Evolutionary conservation across 129 eudicot species (phyloP).

Genomic region (Pittosporum tobira): DNA sequence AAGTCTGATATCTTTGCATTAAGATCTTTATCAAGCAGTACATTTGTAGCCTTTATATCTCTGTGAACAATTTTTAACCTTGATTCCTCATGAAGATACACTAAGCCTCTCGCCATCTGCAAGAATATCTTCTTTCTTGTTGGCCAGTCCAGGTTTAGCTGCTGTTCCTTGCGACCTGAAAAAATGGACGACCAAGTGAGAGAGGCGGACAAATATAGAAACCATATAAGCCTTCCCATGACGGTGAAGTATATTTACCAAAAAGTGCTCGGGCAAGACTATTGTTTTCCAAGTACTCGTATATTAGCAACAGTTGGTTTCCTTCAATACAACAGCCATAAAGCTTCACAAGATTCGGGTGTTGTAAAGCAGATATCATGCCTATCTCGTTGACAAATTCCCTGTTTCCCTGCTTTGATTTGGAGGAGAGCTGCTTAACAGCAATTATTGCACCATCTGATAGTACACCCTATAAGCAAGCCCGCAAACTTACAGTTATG

Average conservation of each 20-base stretch:
- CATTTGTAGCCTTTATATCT: slow-evolving; percentile 28
- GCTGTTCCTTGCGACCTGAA: slow-evolving; percentile 23
- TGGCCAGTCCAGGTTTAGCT: slow-evolving; percentile 29
- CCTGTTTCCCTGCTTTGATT: slow-evolving; percentile 34
- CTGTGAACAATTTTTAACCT: slow-evolving; percentile 35
- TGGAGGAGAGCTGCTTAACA: slow-evolving; percentile 42
- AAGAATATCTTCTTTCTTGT: slow-evolving; percentile 28
- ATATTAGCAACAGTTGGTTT: slow-evolving; percentile 27
- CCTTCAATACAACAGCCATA: slow-evolving; percentile 42
- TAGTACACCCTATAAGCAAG: slow-evolving; percentile 23
- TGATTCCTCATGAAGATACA: slow-evolving; percentile 41
- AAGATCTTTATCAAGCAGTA: slow-evolving; percentile 29
- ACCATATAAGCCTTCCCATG: background rate
- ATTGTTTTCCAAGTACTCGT: slow-evolving; percentile 40
- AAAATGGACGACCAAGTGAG: background rate
- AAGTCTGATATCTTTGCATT: slow-evolving; percentile 36
- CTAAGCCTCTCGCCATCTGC: slow-evolving; percentile 43
- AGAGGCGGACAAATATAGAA: background rate
- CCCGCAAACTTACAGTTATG: background rate
- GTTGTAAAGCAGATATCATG: slow-evolving; percentile 34
- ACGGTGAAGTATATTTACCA: slow-evolving; percentile 17
- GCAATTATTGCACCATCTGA: slow-evolving; percentile 27
- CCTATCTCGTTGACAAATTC: slow-evolving; percentile 41
- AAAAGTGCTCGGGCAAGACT: slow-evolving; percentile 36
- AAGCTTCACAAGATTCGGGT: slow-evolving; percentile 37